Percentiles rank a stretch among this genome's conserved stretches.
These are phyloP conservation scores for Lasiodiplodia gonubiensis DNA, from an alignment of 2,329 filamentous ascomycete genomes.

Conservation along the genomic window DNA sequence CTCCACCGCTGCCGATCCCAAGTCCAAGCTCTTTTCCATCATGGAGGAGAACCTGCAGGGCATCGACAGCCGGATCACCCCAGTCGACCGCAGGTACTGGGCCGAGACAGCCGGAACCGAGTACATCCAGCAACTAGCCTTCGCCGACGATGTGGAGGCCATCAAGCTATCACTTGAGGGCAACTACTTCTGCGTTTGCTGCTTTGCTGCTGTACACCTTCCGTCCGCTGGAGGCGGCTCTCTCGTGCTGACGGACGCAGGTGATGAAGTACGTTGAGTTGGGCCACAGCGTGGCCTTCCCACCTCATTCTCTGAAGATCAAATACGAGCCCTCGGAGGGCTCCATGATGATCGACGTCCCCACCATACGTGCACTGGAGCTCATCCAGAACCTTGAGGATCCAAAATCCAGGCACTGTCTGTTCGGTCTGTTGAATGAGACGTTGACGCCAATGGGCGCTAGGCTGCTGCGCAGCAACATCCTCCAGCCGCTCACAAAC, in stretches of 20 bases:
- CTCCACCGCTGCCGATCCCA: constrained; percentile 70
- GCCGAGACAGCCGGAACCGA: constrained; percentile 78
- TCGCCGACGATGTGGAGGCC: constrained; percentile 77
- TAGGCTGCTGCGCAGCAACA: constrained; percentile 80
- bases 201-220: constrained; percentile 75
- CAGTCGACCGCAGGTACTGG: constrained; percentile 81
- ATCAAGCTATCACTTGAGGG: constrained; percentile 79
- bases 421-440: constrained; percentile 85
- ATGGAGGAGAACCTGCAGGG: constrained; percentile 74
- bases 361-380: constrained; percentile 85
- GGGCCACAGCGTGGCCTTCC: constrained; percentile 70
- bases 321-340: constrained; percentile 87
- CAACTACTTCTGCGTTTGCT: constrained; percentile 86
- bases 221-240: constrained; percentile 1
- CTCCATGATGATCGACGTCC: constrained; percentile 93
- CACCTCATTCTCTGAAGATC: constrained; percentile 80
- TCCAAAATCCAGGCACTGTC: constrained; percentile 76
- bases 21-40: constrained; percentile 75
- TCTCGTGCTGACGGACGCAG: constrained; percentile 52
- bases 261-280: constrained; percentile 81
- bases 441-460: constrained; percentile 88
- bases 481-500: constrained; percentile 86
- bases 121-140: constrained; percentile 78
- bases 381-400: constrained; percentile 86
- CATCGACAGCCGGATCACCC: constrained; percentile 61